Percentiles rank a stretch among this genome's conserved stretches.
These are phyloP conservation scores for Pleurotus sapidus DNA, from an alignment of 768 basidiomycete species.

Conservation along the genomic window DNA sequence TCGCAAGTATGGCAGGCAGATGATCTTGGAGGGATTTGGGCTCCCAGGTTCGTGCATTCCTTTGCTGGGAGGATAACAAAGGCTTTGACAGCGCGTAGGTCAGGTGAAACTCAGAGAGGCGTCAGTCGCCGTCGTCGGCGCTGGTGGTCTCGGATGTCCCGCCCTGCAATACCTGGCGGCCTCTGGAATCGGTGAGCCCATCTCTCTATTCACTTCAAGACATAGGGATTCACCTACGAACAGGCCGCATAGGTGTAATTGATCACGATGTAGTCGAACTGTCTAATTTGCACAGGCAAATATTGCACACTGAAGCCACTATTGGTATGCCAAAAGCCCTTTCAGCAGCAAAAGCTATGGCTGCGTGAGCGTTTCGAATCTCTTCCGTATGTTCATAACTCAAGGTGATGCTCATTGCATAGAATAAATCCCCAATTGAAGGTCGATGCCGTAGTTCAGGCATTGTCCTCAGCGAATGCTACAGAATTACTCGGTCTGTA, in stretches of 20 bases:
- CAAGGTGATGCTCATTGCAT: background rate
- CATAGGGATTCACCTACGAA: background rate
- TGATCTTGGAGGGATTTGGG: constrained; percentile 91
- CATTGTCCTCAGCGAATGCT: constrained; percentile 65
- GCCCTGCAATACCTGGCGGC: constrained; percentile 92
- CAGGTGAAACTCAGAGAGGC: constrained; percentile 79
- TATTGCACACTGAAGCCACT: constrained; percentile 77
- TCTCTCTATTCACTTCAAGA: background rate
- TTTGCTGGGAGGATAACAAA: background rate
- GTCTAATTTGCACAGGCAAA: constrained; percentile 90
- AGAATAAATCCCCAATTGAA: constrained; percentile 76
- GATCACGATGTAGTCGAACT: constrained; percentile 87
- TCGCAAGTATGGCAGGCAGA: constrained; percentile 90
- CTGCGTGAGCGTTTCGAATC: constrained; percentile 39
- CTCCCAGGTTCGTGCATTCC: constrained; percentile 58
- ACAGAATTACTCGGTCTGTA: constrained; percentile 56
- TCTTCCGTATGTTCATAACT: background rate
- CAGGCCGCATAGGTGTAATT: constrained; percentile 82
- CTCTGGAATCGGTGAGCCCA: constrained; percentile 78
- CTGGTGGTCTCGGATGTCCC: constrained; percentile 95
- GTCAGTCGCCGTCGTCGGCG: constrained; percentile 85
- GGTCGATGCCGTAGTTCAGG: constrained; percentile 50
- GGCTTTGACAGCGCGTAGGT: constrained; percentile 41
- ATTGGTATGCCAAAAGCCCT: constrained; percentile 79
- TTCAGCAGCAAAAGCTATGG: constrained; percentile 72